Evolutionary conservation across 192 early-diverging fungal species (phyloP).

Genomic region (Backusella morwellensis): DNA sequence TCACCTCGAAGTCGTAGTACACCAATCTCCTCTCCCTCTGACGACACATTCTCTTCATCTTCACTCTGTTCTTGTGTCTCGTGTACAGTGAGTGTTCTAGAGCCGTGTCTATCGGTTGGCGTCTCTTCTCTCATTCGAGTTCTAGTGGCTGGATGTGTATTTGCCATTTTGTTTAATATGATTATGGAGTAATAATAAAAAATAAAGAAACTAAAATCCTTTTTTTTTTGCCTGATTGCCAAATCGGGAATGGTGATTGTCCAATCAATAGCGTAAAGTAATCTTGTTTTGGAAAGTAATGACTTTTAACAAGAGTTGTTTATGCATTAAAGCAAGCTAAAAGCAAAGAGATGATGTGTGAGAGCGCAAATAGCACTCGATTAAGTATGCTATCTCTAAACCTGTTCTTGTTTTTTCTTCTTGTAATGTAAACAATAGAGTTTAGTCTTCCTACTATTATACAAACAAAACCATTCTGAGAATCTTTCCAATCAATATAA

Average conservation of each 20-base stretch:
- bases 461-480: too few relatives aligned
- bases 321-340: too few relatives aligned
- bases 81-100: constrained; percentile 21
- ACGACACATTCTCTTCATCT: neutral
- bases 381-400: too few relatives aligned
- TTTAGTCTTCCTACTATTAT: too few relatives aligned
- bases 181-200: neutral
- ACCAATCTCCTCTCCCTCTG: constrained; percentile 27
- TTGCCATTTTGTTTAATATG: neutral
- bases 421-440: too few relatives aligned
- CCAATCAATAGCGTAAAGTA: neutral
- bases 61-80: neutral
- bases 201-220: neutral
- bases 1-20: constrained; percentile 54
- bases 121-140: constrained; percentile 14
- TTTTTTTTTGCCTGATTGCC: neutral
- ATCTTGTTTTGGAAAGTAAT: too few relatives aligned
- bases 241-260: neutral
- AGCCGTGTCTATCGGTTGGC: constrained; percentile 14
- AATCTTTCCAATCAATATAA: too few relatives aligned
- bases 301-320: too few relatives aligned
- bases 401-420: too few relatives aligned
- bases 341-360: too few relatives aligned
- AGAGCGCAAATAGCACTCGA: too few relatives aligned
- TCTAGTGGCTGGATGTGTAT: neutral